These are phyloP conservation scores for Alloascoidea africana DNA, from an alignment of 805 yeast species.

Conservation along the genomic window DNA sequence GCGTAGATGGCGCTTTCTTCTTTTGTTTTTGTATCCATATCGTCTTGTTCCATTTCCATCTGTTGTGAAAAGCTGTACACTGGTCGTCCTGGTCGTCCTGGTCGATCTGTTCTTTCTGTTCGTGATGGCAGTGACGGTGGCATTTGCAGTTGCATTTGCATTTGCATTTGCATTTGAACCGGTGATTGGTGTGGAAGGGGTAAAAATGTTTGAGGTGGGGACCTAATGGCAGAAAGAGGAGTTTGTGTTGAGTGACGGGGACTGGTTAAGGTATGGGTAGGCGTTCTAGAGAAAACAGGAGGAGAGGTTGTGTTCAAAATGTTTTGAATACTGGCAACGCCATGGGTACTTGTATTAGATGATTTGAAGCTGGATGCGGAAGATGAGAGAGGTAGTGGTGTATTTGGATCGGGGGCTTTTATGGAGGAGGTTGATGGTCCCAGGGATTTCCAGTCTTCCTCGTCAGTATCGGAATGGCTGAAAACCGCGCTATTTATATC, in stretches of 20 bases:
- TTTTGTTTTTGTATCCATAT: too few species aligned
- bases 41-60: constrained; percentile 1
- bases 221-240: too few species aligned
- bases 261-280: constrained; percentile 9
- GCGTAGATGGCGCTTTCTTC: too few species aligned
- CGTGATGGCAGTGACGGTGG: constrained; percentile 15
- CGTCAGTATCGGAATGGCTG: constrained; percentile 64
- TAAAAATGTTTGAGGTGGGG: constrained; percentile 19
- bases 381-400: constrained; percentile 10
- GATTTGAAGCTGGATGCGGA: constrained; percentile 7
- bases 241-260: too few species aligned
- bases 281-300: constrained; percentile 18
- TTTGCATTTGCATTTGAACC: constrained; percentile 17
- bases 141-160: constrained; percentile 18
- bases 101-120: constrained; percentile 5
- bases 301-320: constrained; percentile 9
- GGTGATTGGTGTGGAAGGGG: constrained; percentile 15
- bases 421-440: constrained; percentile 60
- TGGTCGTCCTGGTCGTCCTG: constrained; percentile 10
- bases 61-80: too few species aligned
- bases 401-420: constrained; percentile 8
- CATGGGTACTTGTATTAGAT: constrained; percentile 11
- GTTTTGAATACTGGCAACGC: constrained; percentile 11
- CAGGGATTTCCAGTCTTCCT: constrained; percentile 89
- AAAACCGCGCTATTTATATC: constrained; percentile 1